Base-by-base conservation (phyloP, 129 eudicot species). In the Logfia minima region DNA sequence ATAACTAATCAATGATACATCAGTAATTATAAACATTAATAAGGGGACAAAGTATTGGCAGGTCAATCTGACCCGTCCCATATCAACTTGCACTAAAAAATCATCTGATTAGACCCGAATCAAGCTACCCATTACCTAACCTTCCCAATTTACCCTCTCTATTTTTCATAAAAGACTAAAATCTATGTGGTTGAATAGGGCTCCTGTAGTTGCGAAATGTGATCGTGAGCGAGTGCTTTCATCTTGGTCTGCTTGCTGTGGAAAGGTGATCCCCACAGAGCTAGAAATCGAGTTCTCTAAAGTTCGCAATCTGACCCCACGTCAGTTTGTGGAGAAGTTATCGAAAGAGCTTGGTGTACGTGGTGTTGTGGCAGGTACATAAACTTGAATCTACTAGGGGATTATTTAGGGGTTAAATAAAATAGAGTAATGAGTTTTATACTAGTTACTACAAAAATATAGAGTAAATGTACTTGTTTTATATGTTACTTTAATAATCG, bases 301-400 rank as follows among this genome's bases (percentile, higher is more conserved):
- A 84, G 99, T 94, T 55, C 86, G 97, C 51, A 81, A 69, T 74
- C 87, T 94, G 29, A 79, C 90, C 66, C 99, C 99, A 14, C 90
- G 86, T 0, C 93, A 94, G 74, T 94, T 94, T 82, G 99, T 94
- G 37, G 96, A 91, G 82, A 94, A 89, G 84, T 79, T 94, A 71
- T 82, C 94, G 4, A 80, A 87, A 80, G 90, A 94, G 81, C 96
- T 94, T 29, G 96, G 97, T 43, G 90, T 94, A 7, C 83, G 87
- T 80, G 99, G 97, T 32, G 99, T 94, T 68, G 99, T 94, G 34
- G 99, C 99, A 84, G 99, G 99, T 91, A 81, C 56, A 41, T 66
- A 11, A 21, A 52, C 72, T 3, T 51, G 9, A 45, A 51, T 39
- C 3, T n/a, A 19, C 17, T 14, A 29, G 3, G 29, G 3, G 0